phyloP scores from a whole-genome alignment of 176 grass and related monocot genomes.

The Aegilops bicornis region DNA sequence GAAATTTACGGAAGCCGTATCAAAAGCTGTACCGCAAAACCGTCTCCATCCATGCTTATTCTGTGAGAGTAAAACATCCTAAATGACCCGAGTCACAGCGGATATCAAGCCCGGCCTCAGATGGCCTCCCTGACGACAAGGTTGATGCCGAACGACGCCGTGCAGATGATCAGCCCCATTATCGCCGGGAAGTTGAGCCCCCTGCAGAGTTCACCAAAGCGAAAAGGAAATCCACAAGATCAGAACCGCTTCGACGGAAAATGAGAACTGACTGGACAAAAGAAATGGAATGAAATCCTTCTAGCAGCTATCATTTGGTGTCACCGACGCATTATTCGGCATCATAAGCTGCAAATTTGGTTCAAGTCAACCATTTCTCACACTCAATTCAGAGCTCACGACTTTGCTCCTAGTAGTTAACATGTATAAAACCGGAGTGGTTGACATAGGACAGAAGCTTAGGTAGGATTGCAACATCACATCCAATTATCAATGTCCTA shows the following conservation, averaged over 20 bases:
- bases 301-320: no score
- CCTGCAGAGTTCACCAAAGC: constrained; percentile 29
- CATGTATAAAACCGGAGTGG: neutral
- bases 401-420: neutral
- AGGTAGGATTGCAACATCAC: neutral
- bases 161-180: constrained; percentile 74
- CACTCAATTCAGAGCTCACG: neutral
- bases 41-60: constrained; percentile 28
- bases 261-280: no score
- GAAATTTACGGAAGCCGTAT: no score
- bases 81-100: neutral
- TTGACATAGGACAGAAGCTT: neutral
- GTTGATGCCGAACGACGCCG: constrained; percentile 74
- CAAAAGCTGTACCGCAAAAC: neutral
- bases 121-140: constrained; percentile 56
- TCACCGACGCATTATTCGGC: no score
- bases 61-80: neutral
- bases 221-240: neutral
- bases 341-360: neutral
- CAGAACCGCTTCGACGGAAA: neutral
- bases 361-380: neutral
- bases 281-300: neutral
- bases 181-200: constrained; percentile 67
- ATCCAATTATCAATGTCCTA: neutral
- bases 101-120: constrained; percentile 19